A percentile compares a stretch with the other conserved stretches of the same genome.
phyloP scores from a whole-genome alignment of 179 eudicot genomes.

The Silene noctiflora region DNA sequence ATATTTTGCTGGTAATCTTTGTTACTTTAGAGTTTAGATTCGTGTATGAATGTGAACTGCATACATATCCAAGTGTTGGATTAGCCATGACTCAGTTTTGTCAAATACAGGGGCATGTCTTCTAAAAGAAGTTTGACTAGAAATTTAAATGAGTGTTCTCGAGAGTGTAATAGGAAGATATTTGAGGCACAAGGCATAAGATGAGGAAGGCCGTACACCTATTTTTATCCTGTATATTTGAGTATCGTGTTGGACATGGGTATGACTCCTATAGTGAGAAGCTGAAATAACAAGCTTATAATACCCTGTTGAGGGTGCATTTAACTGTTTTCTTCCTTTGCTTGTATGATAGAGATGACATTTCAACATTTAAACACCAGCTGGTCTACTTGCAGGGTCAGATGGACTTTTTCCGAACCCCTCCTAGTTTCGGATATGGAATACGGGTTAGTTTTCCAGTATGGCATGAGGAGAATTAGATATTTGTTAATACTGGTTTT shows the following conservation, averaged over 20 bases:
- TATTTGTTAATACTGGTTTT: neutral
- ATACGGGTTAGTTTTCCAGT: conserved; percentile 63
- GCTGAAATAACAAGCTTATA: neutral
- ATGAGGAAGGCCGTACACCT: no score
- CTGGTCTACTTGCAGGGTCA: conserved; percentile 53
- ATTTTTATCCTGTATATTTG: no score
- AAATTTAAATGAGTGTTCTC: no score
- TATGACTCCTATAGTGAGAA: no score
- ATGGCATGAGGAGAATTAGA: neutral
- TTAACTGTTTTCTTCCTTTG: neutral
- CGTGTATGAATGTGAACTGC: neutral
- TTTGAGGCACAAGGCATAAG: no score
- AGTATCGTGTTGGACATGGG: no score
- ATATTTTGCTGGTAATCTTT: neutral
- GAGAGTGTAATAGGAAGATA: no score
- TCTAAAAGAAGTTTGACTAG: no score
- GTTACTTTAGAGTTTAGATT: neutral
- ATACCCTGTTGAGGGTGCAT: neutral
- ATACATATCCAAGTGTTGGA: neutral
- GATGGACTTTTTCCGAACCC: conserved; percentile 74
- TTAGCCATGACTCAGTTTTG: no score
- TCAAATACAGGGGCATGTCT: no score
- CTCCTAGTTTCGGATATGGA: conserved; percentile 50
- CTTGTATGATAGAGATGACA: neutral
- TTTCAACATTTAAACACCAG: neutral